phyloP scores from a whole-genome alignment of 805 yeast species.

The Saccharomyces mikatae region DNA sequence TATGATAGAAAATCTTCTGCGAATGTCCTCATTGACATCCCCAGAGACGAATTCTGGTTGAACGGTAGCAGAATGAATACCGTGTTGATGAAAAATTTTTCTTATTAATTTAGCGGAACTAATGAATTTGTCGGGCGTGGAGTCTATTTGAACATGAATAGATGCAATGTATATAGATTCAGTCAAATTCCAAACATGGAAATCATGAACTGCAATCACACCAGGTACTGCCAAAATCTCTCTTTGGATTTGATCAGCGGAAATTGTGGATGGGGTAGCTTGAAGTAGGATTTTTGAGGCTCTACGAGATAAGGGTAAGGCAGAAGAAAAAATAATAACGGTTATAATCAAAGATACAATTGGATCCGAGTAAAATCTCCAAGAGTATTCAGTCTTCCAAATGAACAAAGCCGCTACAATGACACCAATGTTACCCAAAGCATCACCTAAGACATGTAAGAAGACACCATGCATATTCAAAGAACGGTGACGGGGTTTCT shows the following conservation, averaged over 20 bases:
- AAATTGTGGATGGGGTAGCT: constrained; percentile 82
- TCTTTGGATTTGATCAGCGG: constrained; percentile 63
- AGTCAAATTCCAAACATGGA: constrained; percentile 93
- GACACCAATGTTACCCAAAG: constrained; percentile 88
- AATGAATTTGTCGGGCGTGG: constrained; percentile 58
- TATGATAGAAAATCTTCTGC: constrained; percentile 30
- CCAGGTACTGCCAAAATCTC: constrained; percentile 63
- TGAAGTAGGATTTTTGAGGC: constrained; percentile 84
- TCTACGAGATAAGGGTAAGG: constrained; percentile 79
- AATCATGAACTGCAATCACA: constrained; percentile 82
- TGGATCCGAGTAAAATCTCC: constrained; percentile 87
- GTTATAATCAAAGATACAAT: constrained; percentile 79
- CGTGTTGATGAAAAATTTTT: constrained; percentile 69
- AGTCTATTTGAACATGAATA: constrained; percentile 70
- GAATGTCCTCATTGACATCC: constrained; percentile 27
- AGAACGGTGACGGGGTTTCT: constrained; percentile 21
- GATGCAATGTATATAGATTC: constrained; percentile 84
- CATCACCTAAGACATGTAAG: constrained; percentile 89
- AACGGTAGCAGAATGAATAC: constrained; percentile 88
- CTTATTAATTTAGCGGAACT: constrained; percentile 69
- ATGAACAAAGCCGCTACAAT: constrained; percentile 79
- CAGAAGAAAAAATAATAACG: constrained; percentile 79
- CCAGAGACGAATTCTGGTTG: constrained; percentile 77
- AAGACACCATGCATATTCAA: constrained; percentile 95
- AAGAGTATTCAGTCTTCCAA: constrained; percentile 82